Base-by-base conservation (phyloP, 2,329 filamentous ascomycete species). In the Gaeumannomyces tritici region DNA sequence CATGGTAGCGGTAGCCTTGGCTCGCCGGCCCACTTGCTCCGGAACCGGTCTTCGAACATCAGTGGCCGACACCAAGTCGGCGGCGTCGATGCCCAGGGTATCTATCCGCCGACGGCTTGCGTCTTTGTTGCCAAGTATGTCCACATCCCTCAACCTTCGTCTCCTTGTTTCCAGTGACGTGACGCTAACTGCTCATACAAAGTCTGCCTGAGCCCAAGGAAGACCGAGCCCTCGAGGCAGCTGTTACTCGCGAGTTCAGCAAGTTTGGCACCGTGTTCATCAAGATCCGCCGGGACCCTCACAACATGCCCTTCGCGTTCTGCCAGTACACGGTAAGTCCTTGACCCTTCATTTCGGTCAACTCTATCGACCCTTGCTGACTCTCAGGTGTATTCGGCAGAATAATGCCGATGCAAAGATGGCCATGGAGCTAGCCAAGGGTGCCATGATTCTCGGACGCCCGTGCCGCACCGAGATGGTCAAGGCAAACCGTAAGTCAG, bases 81-180 rank as follows among this genome's bases (percentile, higher is more conserved):
- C n/a, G 68, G 69, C 12, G 70, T 79, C 3, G 80, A 84, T 67
- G 79, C 82, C 4, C 83, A 86, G 68, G 73, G 73, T 0, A 72
- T 79, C 47, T 83, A 82, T 61, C 79, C 83, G 0, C 76, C 83
- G 0, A 79, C 77, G 9, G 81, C 82, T 54, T 88, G 85, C 68
- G 77, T 88, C 47, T 88, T 88, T 67, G 84, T 87, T 51, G 86
- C 85, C 35, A 88, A 88, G 86, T 88, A 77, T 76, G 82, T 76
- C 15, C 27, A 12, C 62, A 63, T 21, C 33, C 51, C n/a, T 18
- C 54, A 58, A 15, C 55, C 55, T 26, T 33, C 15, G 7, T 42
- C 24, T 2, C 54, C 61, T 13, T n/a, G n/a, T n/a, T n/a, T n/a
- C n/a, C 15, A n/a, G 15, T 60, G 21, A 21, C 28, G 24, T 6